Evolutionary conservation across 768 basidiomycete genomes (phyloP), one percentile per base, ranked within the genome.

Genomic region (Pisolithus tinctorius): DNA sequence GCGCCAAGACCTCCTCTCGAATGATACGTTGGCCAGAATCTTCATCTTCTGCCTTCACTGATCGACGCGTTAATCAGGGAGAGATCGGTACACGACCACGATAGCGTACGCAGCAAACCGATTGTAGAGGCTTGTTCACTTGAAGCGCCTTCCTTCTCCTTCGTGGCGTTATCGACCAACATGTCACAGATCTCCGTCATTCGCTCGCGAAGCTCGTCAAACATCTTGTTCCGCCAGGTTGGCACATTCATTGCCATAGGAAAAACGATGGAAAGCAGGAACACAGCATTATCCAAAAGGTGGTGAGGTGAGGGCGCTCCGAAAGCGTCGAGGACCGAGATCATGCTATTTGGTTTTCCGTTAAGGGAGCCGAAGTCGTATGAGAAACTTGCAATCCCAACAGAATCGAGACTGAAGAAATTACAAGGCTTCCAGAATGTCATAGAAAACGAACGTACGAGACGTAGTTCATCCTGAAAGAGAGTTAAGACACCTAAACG

Each of bases 321-420:
- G 46, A 71, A 62, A 0, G 58, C 52, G 4, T 56, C 59, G 4
- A 45, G 43, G 7, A 27, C 43, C 29, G 27, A 26, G 4, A 60
- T 56, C 10, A 72, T 65, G 1, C 61, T 36, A 4, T 62, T 48
- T 4, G 17, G 43, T 52, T 71, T 66, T 9, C 74, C 74, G 2
- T 69, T 65, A 16, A 78, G 63, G 0, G 73, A 59, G 8, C 68
- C 69, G 53, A 77, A 77, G 53, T 75, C 66, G 57, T 75, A 71
- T 5, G 73, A 69, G 56, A 77, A 74, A 0, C 75, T 70, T 2
- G 72, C 73, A 44, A 74, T 69, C 7, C 76, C 74, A 44, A 75
- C 67, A 44, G 65, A 68, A 56, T 78, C 76, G 4, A 78, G 62
- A 0, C 74, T 74, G 40, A 1, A n/a, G 20, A 17, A 16, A 17